Evolutionary conservation across 2,329 filamentous ascomycete species (phyloP).

Genomic region (Incumbomyces delicatus): DNA sequence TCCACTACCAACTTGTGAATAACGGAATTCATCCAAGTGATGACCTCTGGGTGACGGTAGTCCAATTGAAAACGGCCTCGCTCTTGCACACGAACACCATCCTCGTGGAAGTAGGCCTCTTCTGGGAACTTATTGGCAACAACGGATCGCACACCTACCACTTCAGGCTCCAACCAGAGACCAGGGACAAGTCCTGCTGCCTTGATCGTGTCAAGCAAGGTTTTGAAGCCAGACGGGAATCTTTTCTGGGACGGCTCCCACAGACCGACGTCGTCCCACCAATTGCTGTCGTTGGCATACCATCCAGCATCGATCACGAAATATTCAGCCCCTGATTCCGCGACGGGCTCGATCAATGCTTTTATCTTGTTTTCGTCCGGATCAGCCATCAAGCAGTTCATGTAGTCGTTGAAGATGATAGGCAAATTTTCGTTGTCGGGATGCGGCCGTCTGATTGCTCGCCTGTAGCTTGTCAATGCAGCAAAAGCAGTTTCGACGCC

Average conservation of each 20-base stretch:
- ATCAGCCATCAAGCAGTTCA: constrained; percentile 33
- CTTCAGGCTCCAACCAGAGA: constrained; percentile 30
- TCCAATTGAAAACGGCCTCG: constrained; percentile 28
- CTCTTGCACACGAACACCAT: constrained; percentile 25
- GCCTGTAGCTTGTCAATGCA: constrained; percentile 24
- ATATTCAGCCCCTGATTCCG: constrained; percentile 26
- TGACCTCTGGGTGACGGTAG: constrained; percentile 23
- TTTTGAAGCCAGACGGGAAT: constrained; percentile 26
- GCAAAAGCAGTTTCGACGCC: constrained; percentile 21
- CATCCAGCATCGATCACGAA: constrained; percentile 31
- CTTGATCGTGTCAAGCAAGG: constrained; percentile 21
- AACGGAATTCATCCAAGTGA: constrained; percentile 19
- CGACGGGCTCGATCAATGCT: constrained; percentile 24
- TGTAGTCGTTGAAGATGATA: constrained; percentile 33
- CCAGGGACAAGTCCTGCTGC: constrained; percentile 24
- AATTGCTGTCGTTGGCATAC: constrained; percentile 29
- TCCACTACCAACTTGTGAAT: constrained; percentile 21
- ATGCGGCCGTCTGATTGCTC: constrained; percentile 24
- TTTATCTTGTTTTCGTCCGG: constrained; percentile 27
- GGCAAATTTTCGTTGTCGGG: constrained; percentile 23
- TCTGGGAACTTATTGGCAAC: constrained; percentile 22
- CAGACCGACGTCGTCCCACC: constrained; percentile 30
- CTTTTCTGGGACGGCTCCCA: constrained; percentile 27
- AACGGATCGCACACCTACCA: constrained; percentile 25
- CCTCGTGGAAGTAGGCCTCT: constrained; percentile 27